Evolutionary conservation across 495 filamentous ascomycete species (phyloP).

Genomic region (Trichoderma parareesei): DNA sequence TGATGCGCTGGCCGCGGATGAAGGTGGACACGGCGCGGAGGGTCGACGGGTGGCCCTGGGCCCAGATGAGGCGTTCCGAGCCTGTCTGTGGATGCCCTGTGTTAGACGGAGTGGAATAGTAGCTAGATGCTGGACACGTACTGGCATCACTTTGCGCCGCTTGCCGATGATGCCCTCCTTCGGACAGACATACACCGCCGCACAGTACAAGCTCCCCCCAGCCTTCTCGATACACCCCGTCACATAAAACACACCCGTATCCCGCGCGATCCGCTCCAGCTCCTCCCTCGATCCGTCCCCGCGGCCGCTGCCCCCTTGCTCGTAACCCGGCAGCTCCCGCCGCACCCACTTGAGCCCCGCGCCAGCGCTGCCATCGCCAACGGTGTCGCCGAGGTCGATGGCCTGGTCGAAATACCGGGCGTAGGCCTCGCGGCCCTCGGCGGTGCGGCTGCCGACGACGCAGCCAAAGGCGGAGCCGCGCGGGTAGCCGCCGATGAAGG

Average conservation of each 20-base stretch:
- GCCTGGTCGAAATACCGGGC: conserved; percentile 69
- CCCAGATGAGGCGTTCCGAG: conserved; percentile 80
- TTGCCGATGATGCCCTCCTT: conserved; percentile 66
- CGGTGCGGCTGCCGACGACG: conserved; percentile 58
- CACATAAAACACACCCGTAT: conserved; percentile 74
- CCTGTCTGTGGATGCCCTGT: conserved; percentile 48
- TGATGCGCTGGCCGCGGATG: conserved; percentile 70
- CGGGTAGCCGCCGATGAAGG: conserved; percentile 89
- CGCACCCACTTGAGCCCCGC: conserved; percentile 67
- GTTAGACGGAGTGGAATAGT: neutral
- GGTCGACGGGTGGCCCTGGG: conserved; percentile 72
- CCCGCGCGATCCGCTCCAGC: conserved; percentile 62
- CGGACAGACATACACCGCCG: conserved; percentile 76
- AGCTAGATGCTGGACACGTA: conserved; percentile 20
- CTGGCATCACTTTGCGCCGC: conserved; percentile 88
- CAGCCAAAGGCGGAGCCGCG: conserved; percentile 73
- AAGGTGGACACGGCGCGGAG: conserved; percentile 72
- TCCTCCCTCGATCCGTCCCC: conserved; percentile 84
- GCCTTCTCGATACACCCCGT: conserved; percentile 71
- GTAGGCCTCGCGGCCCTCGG: conserved; percentile 73
- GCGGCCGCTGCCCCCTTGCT: conserved; percentile 41
- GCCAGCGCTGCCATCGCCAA: conserved; percentile 46
- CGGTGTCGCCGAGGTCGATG: conserved; percentile 82
- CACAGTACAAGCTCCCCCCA: conserved; percentile 80
- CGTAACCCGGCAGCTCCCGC: conserved; percentile 45